Base-by-base conservation (phyloP, 208 protist genomes). In the Trypanosomatidae sp. region DNA sequence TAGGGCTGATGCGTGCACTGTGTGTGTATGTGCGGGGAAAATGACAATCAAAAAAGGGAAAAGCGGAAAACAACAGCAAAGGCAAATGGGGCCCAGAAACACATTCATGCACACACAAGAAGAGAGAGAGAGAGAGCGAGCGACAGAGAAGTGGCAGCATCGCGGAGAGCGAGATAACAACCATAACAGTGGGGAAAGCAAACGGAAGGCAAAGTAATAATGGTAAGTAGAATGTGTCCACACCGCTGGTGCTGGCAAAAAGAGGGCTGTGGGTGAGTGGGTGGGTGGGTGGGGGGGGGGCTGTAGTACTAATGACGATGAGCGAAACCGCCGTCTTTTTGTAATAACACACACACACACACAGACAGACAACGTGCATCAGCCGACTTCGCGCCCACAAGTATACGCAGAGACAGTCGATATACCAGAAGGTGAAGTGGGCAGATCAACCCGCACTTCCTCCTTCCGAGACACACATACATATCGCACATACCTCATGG, bases 321-420 rank as follows among this genome's bases (percentile, higher is more conserved):
- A 55, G 50, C 22, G 22, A 19, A 55, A 55, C 50, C 25, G 25
- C 3, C 8, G 22, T 28, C 2, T 28, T 25, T 39, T 50, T 39
- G 33, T 33, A 55, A 60, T 28, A 71, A 62, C 19, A 62, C 19
- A 62, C 49, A 53, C 49, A 53, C 49, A 53, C 56, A 60, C 15
- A 39, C 56, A 39, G 2, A 41, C 30, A 19, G 3, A 30, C 9
- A n/a, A n/a, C 25, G 53, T 59, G 10, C 47, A 59, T 17, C 53
- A 33, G 25, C 22, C 22, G 50, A 22, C 22, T 55, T 55, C 22
- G 50, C 50, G 22, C 22, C 50, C 6, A 55, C 50, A 69, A 50
- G 41, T 74, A 55, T 25, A 58, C n/a, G 28, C 25, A 33, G n/a
- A 30, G 10, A 58, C 17, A 3, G 62, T 3, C 33, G 22, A 39